Percentiles rank a stretch among this genome's conserved stretches.
Evolutionary conservation across 2,329 filamentous ascomycete species (phyloP).

Genomic region (Colletotrichum horii): DNA sequence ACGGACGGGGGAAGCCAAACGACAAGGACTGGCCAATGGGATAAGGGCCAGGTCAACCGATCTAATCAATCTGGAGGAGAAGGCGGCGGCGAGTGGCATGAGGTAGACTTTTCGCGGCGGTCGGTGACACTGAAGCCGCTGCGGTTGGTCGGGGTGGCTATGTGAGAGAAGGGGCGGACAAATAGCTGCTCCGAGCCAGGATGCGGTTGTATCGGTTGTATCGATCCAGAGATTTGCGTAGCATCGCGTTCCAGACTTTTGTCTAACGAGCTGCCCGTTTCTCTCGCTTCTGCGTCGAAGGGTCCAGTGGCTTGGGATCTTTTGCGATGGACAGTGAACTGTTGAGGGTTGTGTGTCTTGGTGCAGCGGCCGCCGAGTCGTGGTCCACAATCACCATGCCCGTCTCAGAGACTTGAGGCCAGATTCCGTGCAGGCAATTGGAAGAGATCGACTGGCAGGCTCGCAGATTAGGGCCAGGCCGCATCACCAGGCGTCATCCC

Average conservation of each 20-base stretch:
- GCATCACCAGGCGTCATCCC: neutral
- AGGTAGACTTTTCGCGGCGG: conserved; percentile 14
- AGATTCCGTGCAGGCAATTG: conserved; percentile 1
- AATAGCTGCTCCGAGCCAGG: conserved; percentile 16
- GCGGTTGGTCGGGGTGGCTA: neutral
- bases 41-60: neutral
- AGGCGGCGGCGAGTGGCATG: conserved; percentile 10
- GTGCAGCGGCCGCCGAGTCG: neutral
- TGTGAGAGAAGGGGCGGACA: neutral
- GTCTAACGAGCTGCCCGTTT: neutral
- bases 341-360: neutral
- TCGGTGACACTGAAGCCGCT: neutral
- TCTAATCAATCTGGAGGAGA: conserved; percentile 23
- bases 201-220: conserved; percentile 10
- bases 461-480: neutral
- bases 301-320: neutral
- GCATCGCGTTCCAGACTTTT: conserved; percentile 6
- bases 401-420: neutral
- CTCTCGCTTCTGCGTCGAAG: neutral
- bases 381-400: neutral
- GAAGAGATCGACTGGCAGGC: neutral
- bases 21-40: neutral
- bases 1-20: neutral
- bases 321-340: neutral
- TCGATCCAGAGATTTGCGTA: neutral